Conservation (phyloP, 495 filamentous ascomycete species). For the Penicillium argentinense region DNA sequence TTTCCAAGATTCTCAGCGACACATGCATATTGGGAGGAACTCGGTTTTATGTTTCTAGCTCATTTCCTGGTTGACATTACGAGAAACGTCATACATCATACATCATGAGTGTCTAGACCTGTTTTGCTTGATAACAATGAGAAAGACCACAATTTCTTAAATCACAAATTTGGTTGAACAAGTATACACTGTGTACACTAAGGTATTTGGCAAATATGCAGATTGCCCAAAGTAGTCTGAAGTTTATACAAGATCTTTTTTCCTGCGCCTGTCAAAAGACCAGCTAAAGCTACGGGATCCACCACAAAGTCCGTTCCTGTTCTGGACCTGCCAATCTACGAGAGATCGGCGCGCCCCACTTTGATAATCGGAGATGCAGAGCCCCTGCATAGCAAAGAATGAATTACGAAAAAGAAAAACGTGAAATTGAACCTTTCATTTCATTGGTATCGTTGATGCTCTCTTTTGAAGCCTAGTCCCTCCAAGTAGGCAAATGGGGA, state of each 20-base stretch:
- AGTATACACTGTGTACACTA: background rate
- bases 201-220: background rate
- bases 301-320: background rate
- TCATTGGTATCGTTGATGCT: conserved; percentile 34
- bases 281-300: background rate
- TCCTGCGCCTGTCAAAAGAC: conserved; percentile 1
- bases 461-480: conserved; percentile 19
- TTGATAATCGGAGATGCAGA: background rate
- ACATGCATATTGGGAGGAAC: no score
- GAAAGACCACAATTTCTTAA: no score
- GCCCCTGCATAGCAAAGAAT: background rate
- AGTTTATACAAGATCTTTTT: no score
- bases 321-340: background rate
- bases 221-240: no score
- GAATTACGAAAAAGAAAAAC: no score
- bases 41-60: no score
- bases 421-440: conserved; percentile 11
- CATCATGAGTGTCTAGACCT: no score
- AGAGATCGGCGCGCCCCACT: conserved; percentile 1
- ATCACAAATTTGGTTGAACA: no score
- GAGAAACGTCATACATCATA: no score
- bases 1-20: no score
- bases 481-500: conserved; percentile 7
- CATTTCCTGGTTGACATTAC: no score
- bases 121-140: no score